Evolutionary conservation across 768 basidiomycete species (phyloP).

Genomic region (Steccherinum ochraceum): DNA sequence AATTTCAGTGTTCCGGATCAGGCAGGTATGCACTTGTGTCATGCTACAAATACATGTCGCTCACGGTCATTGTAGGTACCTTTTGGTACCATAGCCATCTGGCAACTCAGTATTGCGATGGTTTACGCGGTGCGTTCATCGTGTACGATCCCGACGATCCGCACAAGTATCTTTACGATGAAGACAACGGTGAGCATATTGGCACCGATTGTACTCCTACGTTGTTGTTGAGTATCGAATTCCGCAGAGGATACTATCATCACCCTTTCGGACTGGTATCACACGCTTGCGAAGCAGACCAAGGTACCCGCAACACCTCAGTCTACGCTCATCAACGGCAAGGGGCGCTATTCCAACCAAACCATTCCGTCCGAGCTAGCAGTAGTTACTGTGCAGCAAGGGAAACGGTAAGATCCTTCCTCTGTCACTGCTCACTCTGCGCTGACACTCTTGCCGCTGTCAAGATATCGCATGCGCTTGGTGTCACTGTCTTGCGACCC

Average conservation of each 20-base stretch:
- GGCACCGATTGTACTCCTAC: background rate
- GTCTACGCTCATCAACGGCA: constrained; percentile 35
- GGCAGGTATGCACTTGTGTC: constrained; percentile 21
- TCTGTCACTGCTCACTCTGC: background rate
- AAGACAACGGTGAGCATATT: constrained; percentile 18
- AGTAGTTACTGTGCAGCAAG: background rate
- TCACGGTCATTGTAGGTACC: constrained; percentile 10
- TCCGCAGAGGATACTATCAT: constrained; percentile 35
- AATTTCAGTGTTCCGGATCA: constrained; percentile 28
- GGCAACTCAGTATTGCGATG: constrained; percentile 33
- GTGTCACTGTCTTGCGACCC: constrained; percentile 39
- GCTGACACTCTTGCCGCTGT: constrained; percentile 3
- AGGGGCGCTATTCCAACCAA: constrained; percentile 11
- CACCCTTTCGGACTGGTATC: constrained; percentile 40
- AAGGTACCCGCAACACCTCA: background rate
- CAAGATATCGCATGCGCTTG: constrained; percentile 32
- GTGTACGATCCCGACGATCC: constrained; percentile 24
- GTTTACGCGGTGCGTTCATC: constrained; percentile 22
- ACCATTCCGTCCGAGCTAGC: constrained; percentile 13
- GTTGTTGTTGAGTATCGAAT: background rate
- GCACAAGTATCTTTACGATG: constrained; percentile 16
- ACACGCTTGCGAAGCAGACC: constrained; percentile 3
- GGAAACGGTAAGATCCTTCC: constrained; percentile 7
- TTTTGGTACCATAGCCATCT: constrained; percentile 31
- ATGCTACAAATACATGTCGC: background rate